phyloP scores from a whole-genome alignment of 83 land plant species.

The Picea abies region DNA sequence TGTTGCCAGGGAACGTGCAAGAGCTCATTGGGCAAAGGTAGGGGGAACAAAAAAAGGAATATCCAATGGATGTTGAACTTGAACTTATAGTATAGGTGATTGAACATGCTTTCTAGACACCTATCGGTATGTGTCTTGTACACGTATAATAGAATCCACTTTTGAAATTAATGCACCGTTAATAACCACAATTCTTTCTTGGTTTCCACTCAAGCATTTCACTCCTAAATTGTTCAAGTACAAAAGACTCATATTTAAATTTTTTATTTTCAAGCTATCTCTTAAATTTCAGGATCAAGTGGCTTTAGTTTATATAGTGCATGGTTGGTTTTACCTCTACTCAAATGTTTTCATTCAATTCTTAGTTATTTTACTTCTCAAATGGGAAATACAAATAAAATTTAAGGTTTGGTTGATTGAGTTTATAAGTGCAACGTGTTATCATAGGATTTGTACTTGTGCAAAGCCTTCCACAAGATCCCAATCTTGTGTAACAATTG shows the following conservation, averaged over 20 bases:
- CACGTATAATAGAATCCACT: not conserved
- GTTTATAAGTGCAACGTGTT: no score
- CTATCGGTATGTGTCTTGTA: not conserved
- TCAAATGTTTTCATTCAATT: not conserved
- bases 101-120: not conserved
- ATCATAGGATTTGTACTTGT: no score
- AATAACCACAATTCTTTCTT: not conserved
- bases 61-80: not conserved
- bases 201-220: not conserved
- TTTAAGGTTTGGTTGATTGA: no score
- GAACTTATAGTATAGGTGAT: not conserved
- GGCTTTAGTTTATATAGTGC: not conserved
- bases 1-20: conserved; percentile 14
- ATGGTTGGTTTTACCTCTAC: not conserved
- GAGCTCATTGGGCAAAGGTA: conserved; percentile 17
- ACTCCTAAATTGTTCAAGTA: not conserved
- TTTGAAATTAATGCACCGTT: not conserved
- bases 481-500: no score
- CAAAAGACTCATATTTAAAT: not conserved
- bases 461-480: no score
- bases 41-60: not conserved
- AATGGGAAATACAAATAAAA: not conserved
- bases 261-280: not conserved
- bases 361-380: not conserved
- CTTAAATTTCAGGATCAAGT: not conserved